Conservation (phyloP, 768 basidiomycete species). For the Suillus luteus region DNA sequence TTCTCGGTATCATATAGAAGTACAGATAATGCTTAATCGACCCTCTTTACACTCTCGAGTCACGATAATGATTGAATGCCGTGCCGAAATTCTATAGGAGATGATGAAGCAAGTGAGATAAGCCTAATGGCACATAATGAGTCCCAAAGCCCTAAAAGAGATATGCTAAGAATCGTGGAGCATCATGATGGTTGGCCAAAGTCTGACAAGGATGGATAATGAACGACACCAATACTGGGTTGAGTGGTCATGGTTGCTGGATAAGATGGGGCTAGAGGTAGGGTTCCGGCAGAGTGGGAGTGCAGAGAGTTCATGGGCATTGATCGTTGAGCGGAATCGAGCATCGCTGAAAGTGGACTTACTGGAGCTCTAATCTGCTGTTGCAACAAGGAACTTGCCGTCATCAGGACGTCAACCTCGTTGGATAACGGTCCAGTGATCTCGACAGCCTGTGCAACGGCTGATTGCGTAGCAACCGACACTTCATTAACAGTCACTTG, state of each 20-base stretch:
- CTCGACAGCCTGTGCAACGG: conserved; percentile 82
- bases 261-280: conserved; percentile 31
- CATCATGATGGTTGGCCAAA: conserved; percentile 28
- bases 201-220: conserved; percentile 29
- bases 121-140: conserved; percentile 28
- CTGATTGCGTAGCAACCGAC: conserved; percentile 67
- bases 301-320: conserved; percentile 34
- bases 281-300: conserved; percentile 38
- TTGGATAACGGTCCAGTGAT: conserved; percentile 71
- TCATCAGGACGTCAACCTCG: conserved; percentile 80
- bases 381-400: conserved; percentile 57
- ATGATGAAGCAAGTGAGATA: conserved; percentile 27
- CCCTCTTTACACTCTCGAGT: conserved; percentile 23
- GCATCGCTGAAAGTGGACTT: conserved; percentile 26
- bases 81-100: conserved; percentile 32
- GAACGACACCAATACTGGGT: conserved; percentile 20
- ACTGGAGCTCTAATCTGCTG: conserved; percentile 40
- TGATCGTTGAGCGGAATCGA: conserved; percentile 30
- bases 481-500: conserved; percentile 59
- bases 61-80: conserved; percentile 19
- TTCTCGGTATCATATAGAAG: conserved; percentile 34
- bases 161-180: conserved; percentile 14
- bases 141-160: conserved; percentile 31
- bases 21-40: conserved; percentile 39
- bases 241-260: conserved; percentile 24